These are phyloP conservation scores for Rhodotorula sp. DNA, from an alignment of 1,284 basidiomycete species.

Conservation along the genomic window DNA sequence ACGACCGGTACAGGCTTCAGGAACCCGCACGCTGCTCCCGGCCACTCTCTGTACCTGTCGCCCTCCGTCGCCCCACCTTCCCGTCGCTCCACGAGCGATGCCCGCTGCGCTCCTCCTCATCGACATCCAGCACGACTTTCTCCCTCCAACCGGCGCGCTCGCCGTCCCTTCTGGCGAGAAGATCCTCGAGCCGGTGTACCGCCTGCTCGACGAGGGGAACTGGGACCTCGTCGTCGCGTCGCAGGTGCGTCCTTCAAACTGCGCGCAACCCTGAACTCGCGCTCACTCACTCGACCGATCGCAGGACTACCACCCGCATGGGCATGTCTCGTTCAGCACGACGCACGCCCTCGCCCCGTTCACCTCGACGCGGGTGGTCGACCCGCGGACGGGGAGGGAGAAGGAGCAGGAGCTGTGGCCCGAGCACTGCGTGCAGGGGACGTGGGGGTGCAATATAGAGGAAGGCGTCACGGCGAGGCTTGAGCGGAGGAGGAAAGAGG, in stretches of 20 bases:
- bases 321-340: slow-evolving; percentile 66
- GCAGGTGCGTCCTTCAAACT: slow-evolving; percentile 53
- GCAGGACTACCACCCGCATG: slow-evolving; percentile 59
- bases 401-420: slow-evolving; percentile 62
- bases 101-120: slow-evolving; percentile 31
- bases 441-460: slow-evolving; percentile 55
- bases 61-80: neutral
- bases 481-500: neutral
- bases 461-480: slow-evolving; percentile 51
- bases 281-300: neutral
- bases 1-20: too few species aligned
- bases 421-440: slow-evolving; percentile 59
- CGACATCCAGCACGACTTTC: slow-evolving; percentile 67
- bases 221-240: slow-evolving; percentile 59
- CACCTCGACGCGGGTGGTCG: slow-evolving; percentile 46
- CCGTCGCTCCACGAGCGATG: neutral
- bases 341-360: slow-evolving; percentile 58
- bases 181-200: slow-evolving; percentile 56
- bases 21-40: too few species aligned
- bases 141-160: slow-evolving; percentile 63
- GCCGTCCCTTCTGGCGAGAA: slow-evolving; percentile 58
- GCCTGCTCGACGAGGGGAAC: slow-evolving; percentile 56
- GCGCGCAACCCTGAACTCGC: too few species aligned
- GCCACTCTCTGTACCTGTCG: neutral
- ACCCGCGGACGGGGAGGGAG: slow-evolving; percentile 50